Evolutionary conservation across 148 eudicot genomes (phyloP).

Genomic region (Persicaria tinctoria): DNA sequence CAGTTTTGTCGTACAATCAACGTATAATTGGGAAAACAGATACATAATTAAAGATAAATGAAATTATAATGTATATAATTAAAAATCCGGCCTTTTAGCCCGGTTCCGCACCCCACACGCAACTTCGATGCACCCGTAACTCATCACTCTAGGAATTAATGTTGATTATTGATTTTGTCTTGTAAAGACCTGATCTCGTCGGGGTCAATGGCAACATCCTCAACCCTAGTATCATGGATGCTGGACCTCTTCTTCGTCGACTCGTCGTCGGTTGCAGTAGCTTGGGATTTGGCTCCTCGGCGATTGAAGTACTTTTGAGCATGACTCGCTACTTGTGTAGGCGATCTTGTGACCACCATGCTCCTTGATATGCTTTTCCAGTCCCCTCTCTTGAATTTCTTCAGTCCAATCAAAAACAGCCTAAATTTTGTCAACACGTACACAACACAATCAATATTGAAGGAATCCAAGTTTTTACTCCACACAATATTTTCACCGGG

Average conservation of each 20-base stretch:
- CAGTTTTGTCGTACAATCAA: no score
- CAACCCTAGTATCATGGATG: neutral
- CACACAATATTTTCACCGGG: no score
- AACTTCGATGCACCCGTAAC: no score
- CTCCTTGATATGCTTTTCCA: neutral
- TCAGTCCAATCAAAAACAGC: neutral
- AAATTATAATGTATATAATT: no score
- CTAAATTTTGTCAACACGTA: neutral
- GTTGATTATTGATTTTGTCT: neutral
- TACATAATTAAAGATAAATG: no score
- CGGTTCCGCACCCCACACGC: no score
- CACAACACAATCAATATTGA: no score
- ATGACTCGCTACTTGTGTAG: neutral
- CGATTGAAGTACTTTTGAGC: neutral
- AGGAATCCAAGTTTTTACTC: no score
- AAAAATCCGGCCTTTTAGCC: no score
- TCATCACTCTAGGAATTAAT: neutral
- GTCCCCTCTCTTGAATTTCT: neutral
- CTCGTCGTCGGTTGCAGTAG: neutral
- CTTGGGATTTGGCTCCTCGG: neutral
- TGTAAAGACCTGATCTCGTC: neutral
- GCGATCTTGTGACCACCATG: neutral
- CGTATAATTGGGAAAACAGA: no score
- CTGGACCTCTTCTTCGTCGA: neutral
- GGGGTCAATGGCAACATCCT: neutral